Base-by-base conservation (phyloP, 495 filamentous ascomycete species). In the Bacidia rubella region DNA sequence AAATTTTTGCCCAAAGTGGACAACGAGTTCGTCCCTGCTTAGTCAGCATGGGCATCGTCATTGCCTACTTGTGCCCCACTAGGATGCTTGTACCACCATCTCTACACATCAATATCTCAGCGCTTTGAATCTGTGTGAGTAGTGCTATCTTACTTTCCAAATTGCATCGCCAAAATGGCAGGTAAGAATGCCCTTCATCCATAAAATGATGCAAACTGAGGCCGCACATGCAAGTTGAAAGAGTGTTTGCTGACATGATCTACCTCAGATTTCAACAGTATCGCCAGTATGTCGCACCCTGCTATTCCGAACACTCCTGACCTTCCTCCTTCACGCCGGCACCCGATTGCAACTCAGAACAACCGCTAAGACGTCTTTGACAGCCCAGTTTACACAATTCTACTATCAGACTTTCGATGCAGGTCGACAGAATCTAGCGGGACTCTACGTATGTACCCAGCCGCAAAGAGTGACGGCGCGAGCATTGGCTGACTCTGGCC, bases 321-420 rank as follows among this genome's bases (percentile, higher is more conserved):
- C 32, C 32, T 39, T 39, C 10, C n/a, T n/a, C n/a, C n/a, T n/a
- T n/a, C n/a, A n/a, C n/a, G n/a, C n/a, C n/a, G n/a, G n/a, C n/a
- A n/a, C n/a, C n/a, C 23, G 41, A 23, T 51, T 26, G 38, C n/a
- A 43, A 47, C 43, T 10, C 17, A 29, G 27, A 48, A 39, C 26
- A 15, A 48, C 42, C n/a, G 15, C 23, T 23, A 49, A 44, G 44
- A 38, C 32, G 27, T 3, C 44, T 45, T 38, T 27, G 17, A 15
- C 65, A 96, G 90, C 75, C 57, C 72, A 90, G 61, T 97, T 97
- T 68, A 81, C 87, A 47, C 53, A 78, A 22, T 90, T 82, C 74
- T 97, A 95, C 81, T 95, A 95, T 74, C 68, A 78, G 52, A 82
- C 79, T 47, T 94, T 96, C 68, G 89, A 95, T 65, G 20, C n/a